Evolutionary conservation across 2,329 filamentous ascomycete species (phyloP), one percentile per base, ranked within the genome.

Genomic region (Colletotrichum shisoi): DNA sequence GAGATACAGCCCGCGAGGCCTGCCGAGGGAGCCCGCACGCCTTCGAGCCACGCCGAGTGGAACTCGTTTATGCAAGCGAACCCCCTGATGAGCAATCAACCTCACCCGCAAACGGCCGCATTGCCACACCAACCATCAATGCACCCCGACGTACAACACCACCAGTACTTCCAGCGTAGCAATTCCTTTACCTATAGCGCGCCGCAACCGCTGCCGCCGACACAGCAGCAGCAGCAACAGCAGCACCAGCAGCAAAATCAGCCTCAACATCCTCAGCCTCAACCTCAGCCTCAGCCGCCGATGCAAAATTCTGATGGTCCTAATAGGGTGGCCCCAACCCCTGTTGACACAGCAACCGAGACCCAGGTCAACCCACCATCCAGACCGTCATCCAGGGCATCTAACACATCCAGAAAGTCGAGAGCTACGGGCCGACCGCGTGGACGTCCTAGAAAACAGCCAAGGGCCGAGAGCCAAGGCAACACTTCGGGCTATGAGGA

Each of bases 401-500:
- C 87, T 4, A 84, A 81, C 73, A 78, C 79, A 52, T 64, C 72
- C 1, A 74, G 77, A 27, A 80, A 77, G 63, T 80, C 77, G 62
- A 77, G 76, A 5, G 81, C 84, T 0, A 87, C 85, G 0, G 85
- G 85, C 11, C 79, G 85, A 42, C 85, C 85, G 2, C 79, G 85
- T 57, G 87, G 85, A 17, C 81, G 85, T 11, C 85, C 86, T 4
- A 79, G 83, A 46, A 88, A 88, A 76, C 83, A 82, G 68, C 79
- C 81, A 37, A 75, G 76, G 42, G 58, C 74, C 66, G 71, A 73
- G 40, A 75, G 76, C 21, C 83, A 85, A 66, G 90, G 90, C 17
- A 91, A 91, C 75, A 91, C 89, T 11, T 93, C 90, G 48, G 89
- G 88, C 5, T 89, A 92, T 71, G 90, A 94, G 72, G 86, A 90